These are phyloP conservation scores for Calvatia gigantea DNA, from an alignment of 768 basidiomycete genomes.

Conservation along the genomic window DNA sequence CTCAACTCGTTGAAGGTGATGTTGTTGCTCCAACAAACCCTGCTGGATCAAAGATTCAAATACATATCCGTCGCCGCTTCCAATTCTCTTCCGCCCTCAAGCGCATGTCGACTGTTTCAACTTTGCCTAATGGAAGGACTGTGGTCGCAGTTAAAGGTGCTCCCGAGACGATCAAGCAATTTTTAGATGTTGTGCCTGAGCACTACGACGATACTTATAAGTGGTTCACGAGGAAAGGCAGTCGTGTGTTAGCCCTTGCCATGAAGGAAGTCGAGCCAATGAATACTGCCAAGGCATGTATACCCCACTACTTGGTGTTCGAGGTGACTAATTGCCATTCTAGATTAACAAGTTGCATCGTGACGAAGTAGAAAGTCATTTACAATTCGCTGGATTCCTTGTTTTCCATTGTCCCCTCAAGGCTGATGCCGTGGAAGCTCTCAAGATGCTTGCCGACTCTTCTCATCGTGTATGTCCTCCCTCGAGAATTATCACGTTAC, in stretches of 20 bases:
- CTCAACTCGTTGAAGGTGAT: conserved; percentile 63
- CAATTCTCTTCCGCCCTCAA: conserved; percentile 98
- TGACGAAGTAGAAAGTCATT: conserved; percentile 71
- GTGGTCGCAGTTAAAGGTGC: conserved; percentile 90
- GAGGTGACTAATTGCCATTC: background rate
- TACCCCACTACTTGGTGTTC: background rate
- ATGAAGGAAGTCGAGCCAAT: conserved; percentile 79
- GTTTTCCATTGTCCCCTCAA: conserved; percentile 99
- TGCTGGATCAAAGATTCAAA: conserved; percentile 44
- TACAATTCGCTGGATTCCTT: conserved; percentile 92
- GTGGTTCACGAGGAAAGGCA: conserved; percentile 89
- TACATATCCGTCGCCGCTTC: conserved; percentile 85
- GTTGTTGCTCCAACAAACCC: conserved; percentile 57
- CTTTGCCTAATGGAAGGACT: conserved; percentile 56
- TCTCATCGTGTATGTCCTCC: conserved; percentile 80
- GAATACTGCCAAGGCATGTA: conserved; percentile 65
- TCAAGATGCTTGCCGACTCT: conserved; percentile 94
- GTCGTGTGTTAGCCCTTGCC: conserved; percentile 89
- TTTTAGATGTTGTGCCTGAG: conserved; percentile 72
- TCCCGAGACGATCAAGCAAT: conserved; percentile 91
- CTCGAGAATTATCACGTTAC: background rate
- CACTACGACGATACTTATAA: conserved; percentile 95
- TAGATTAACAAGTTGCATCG: conserved; percentile 90
- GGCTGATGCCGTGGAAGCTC: conserved; percentile 81
- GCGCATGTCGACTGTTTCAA: conserved; percentile 90